A percentile compares a stretch with the other conserved stretches of the same genome.
Conservation (phyloP, 495 filamentous ascomycete species). For the Aspergillus funiculosus region DNA sequence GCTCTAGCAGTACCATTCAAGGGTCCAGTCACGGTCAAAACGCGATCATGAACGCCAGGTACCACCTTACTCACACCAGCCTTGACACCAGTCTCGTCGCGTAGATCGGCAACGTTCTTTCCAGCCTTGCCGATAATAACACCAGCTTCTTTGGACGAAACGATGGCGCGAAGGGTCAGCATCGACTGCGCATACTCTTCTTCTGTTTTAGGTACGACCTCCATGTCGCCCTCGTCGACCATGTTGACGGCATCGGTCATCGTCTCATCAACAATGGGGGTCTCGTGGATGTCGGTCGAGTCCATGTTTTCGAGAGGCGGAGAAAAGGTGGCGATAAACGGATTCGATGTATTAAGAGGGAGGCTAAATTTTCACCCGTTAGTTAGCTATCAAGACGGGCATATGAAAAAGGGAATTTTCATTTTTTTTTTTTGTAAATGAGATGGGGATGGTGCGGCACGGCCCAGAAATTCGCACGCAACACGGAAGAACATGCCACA, state of each 20-base stretch:
- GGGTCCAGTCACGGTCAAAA: constrained; percentile 86
- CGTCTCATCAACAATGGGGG: constrained; percentile 34
- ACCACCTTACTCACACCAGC: constrained; percentile 99
- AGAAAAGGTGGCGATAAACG: not conserved
- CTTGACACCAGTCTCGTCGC: constrained; percentile 95
- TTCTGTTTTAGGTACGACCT: constrained; percentile 75
- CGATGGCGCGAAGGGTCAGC: constrained; percentile 92
- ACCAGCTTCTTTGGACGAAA: constrained; percentile 96
- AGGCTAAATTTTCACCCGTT: not conserved
- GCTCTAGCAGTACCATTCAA: constrained; percentile 82
- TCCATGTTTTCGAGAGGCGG: constrained; percentile 36
- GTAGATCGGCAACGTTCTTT: constrained; percentile 95
- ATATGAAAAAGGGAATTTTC: no score
- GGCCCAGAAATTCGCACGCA: no score
- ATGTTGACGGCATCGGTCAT: constrained; percentile 48
- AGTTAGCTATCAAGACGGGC: no score
- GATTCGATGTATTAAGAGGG: not conserved
- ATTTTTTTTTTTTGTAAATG: no score
- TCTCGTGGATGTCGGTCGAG: constrained; percentile 43
- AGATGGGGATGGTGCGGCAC: no score
- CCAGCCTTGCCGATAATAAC: constrained; percentile 98
- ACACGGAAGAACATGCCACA: no score
- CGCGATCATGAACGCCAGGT: constrained; percentile 91
- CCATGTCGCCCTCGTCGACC: constrained; percentile 58
- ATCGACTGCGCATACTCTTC: constrained; percentile 90